Conservation (phyloP, 108 stramenopile species). For the Nitzschia palea region DNA sequence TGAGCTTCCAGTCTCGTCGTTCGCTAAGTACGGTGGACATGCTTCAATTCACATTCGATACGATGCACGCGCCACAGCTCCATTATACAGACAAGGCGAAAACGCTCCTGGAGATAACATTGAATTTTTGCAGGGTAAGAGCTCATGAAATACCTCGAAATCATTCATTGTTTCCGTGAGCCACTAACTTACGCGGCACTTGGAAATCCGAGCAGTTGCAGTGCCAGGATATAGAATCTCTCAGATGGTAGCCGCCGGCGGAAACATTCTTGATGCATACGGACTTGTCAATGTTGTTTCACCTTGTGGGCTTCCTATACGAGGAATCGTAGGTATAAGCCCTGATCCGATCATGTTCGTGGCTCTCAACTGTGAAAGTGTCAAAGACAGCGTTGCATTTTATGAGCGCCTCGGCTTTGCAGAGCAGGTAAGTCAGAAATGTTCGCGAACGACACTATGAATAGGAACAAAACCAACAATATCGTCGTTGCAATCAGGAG, state of each 20-base stretch:
- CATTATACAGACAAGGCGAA: constrained; percentile 58
- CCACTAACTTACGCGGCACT: neutral
- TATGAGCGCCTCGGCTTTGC: constrained; percentile 74
- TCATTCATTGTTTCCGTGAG: too few relatives aligned
- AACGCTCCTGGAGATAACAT: constrained; percentile 74
- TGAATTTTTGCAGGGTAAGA: constrained; percentile 64
- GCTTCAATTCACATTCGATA: constrained; percentile 74
- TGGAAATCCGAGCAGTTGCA: constrained; percentile 42
- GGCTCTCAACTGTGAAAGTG: constrained; percentile 73
- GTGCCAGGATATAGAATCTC: constrained; percentile 80
- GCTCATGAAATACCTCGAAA: too few relatives aligned
- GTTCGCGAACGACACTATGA: too few relatives aligned
- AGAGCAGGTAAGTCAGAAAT: constrained; percentile 38
- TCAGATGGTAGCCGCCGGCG: constrained; percentile 78
- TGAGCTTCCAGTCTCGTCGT: constrained; percentile 72
- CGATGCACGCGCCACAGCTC: constrained; percentile 44
- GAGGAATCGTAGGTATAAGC: constrained; percentile 77
- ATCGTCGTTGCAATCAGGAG: constrained; percentile 18
- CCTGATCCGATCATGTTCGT: constrained; percentile 89
- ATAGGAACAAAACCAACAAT: constrained; percentile 15
- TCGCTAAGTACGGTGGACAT: constrained; percentile 78
- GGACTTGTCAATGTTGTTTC: constrained; percentile 82
- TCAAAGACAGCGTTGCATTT: constrained; percentile 64
- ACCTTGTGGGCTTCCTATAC: constrained; percentile 74
- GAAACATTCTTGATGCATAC: constrained; percentile 81